A percentile compares a stretch with the other conserved stretches of the same genome.
phyloP scores from a whole-genome alignment of 2,329 filamentous ascomycete genomes.

The Chaetomiaceae sp. region DNA sequence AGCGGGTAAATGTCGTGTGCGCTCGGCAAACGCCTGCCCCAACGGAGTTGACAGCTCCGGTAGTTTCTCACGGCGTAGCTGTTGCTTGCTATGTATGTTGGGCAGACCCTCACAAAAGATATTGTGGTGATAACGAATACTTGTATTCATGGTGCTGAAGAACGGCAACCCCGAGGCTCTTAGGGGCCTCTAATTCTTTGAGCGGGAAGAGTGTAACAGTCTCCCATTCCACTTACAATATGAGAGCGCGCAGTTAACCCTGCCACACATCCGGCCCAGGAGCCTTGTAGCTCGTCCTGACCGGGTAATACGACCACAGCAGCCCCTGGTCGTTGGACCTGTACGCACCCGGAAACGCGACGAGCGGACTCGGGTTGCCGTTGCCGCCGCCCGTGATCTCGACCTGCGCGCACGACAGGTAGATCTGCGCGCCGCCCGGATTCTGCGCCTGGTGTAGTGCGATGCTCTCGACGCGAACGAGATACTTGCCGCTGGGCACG shows the following conservation, averaged over 20 bases:
- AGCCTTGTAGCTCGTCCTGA: slow-evolving; percentile 20
- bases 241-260: too few relatives aligned
- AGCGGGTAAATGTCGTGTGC: not conserved
- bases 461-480: slow-evolving; percentile 31
- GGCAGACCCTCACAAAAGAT: too few relatives aligned
- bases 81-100: too few relatives aligned
- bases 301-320: slow-evolving; percentile 20
- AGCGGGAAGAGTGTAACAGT: too few relatives aligned
- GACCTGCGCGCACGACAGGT: slow-evolving; percentile 25
- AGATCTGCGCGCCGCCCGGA: slow-evolving; percentile 20
- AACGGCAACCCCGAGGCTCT: too few relatives aligned
- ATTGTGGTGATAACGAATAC: too few relatives aligned
- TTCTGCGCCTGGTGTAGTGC: slow-evolving; percentile 27
- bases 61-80: too few relatives aligned
- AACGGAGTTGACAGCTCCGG: too few relatives aligned
- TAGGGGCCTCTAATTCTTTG: too few relatives aligned
- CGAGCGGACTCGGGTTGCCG: slow-evolving; percentile 12
- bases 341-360: slow-evolving; percentile 19
- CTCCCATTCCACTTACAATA: too few relatives aligned
- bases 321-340: slow-evolving; percentile 10
- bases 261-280: slow-evolving; percentile 19
- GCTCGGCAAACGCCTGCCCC: not conserved
- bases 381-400: slow-evolving; percentile 24
- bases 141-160: too few relatives aligned
- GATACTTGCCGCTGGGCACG: slow-evolving; percentile 29